Evolutionary conservation across 163 green algal genomes (phyloP).

Genomic region (Smithsoniella earleae): DNA sequence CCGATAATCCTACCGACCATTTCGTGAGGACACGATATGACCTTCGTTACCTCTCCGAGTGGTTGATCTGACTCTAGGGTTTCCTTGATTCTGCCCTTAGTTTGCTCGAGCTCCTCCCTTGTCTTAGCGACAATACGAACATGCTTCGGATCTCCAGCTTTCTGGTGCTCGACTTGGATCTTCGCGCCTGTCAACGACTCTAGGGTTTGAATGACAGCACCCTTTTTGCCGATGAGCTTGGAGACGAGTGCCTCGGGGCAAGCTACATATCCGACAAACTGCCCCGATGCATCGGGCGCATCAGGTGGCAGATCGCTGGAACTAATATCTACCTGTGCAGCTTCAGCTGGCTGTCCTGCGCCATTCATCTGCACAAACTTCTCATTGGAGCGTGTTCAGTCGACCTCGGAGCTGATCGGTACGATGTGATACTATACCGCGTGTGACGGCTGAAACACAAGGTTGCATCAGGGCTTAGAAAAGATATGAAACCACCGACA

Average conservation of each 20-base stretch:
- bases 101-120: conserved; percentile 45
- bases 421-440: too few species aligned
- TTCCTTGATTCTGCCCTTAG: conserved; percentile 48
- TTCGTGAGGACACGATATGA: conserved; percentile 62
- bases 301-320: conserved; percentile 23
- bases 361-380: conserved; percentile 31
- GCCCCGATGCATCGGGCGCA: not conserved
- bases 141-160: conserved; percentile 50
- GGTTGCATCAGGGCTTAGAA: not conserved
- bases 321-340: conserved; percentile 1
- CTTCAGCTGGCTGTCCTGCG: not conserved
- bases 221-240: conserved; percentile 83
- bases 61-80: conserved; percentile 40
- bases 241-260: conserved; percentile 64
- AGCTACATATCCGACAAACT: conserved; percentile 33
- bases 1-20: conserved; percentile 94
- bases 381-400: too few species aligned
- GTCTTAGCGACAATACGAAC: conserved; percentile 63
- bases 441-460: conserved; percentile 11
- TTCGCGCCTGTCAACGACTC: conserved; percentile 59
- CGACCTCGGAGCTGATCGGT: too few species aligned
- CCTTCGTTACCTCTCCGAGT: conserved; percentile 46
- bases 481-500: too few species aligned
- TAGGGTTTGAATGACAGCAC: conserved; percentile 86
- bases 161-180: conserved; percentile 84